Evolutionary conservation across 257 asterid genomes (phyloP).

Genomic region (Przewalskia tangutica): DNA sequence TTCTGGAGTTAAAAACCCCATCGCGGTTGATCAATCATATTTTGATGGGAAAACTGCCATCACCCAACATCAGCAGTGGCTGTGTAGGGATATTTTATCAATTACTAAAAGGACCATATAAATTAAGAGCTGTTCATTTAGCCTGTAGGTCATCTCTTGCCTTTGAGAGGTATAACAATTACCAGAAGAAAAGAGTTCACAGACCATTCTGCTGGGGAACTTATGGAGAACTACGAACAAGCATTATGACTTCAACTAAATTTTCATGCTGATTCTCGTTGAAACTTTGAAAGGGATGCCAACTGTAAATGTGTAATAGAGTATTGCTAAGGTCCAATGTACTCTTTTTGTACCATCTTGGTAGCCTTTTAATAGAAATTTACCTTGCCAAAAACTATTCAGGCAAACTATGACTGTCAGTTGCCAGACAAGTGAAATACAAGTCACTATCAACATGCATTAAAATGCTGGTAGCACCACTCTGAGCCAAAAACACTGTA

Average conservation of each 20-base stretch:
- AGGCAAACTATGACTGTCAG: not conserved
- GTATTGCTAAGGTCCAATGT: not conserved
- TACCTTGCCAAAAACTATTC: not conserved
- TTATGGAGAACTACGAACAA: not conserved
- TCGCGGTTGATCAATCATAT: constrained; percentile 20
- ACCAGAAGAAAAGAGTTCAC: not conserved
- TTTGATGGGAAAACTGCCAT: constrained; percentile 4
- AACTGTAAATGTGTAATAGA: not conserved
- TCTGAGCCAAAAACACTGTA: not conserved
- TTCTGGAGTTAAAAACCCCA: constrained; percentile 8
- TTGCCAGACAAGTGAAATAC: not conserved
- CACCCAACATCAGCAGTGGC: not conserved
- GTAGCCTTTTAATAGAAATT: not conserved
- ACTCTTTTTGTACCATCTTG: not conserved
- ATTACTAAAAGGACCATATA: constrained; percentile 17
- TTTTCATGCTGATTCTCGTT: not conserved
- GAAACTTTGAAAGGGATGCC: not conserved
- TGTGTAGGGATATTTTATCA: not conserved
- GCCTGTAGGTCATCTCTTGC: constrained; percentile 1
- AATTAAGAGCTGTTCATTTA: not conserved
- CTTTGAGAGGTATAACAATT: constrained; percentile 6
- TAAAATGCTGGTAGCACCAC: not conserved
- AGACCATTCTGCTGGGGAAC: not conserved
- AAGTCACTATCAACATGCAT: not conserved
- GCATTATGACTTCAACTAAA: not conserved